Evolutionary conservation across 2,329 filamentous ascomycete species (phyloP), one percentile per base, ranked within the genome.

Genomic region (Thelonectria olida): DNA sequence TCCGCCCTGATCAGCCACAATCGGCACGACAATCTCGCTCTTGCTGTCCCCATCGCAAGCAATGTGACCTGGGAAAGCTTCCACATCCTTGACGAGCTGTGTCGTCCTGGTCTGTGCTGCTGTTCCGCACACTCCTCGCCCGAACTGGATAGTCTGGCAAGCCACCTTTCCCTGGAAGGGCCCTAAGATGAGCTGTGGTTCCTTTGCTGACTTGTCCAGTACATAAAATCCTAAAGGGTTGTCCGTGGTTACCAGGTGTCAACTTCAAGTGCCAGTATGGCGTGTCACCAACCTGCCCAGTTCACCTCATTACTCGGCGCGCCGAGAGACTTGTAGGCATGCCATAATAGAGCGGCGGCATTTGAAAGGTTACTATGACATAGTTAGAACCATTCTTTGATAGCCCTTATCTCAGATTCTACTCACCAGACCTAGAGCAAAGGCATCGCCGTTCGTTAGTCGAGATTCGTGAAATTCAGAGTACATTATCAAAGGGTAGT

Each of bases 11-110:
- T 71, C 67, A 15, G 72, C 72, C 5, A 90, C 66, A 63, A 95
- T 85, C 2, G 92, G 92, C 49, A 95, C 92, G 17, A 96, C 92
- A 73, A 96, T 89, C 80, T 96, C 92, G 73, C 92, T 94, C 78
- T 82, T 86, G 70, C 87, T 92, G 58, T 87, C 89, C 4, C 86
- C 85, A 75, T 96, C 92, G 74, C 92, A 95, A 9, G 92, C 91
- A 72, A 96, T 94, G 74, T 95, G 92, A 2, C 91, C 92, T 0
- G 90, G 90, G 71, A 95, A 95, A 52, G 79, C 72, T 42, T 92
- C 88, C 7, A 96, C 91, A 74, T 96, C 88, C 12, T 81, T 78
- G 0, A 90, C 84, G 7, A 93, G 74, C 77, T 92, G 90, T 10
- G 91, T 93, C 61, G 78, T 73, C 44, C 78, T 77, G 4, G 80